Percentiles rank a stretch among this genome's conserved stretches.
These are phyloP conservation scores for Atractiella rhizophila DNA, from an alignment of 768 basidiomycete species.

Conservation along the genomic window DNA sequence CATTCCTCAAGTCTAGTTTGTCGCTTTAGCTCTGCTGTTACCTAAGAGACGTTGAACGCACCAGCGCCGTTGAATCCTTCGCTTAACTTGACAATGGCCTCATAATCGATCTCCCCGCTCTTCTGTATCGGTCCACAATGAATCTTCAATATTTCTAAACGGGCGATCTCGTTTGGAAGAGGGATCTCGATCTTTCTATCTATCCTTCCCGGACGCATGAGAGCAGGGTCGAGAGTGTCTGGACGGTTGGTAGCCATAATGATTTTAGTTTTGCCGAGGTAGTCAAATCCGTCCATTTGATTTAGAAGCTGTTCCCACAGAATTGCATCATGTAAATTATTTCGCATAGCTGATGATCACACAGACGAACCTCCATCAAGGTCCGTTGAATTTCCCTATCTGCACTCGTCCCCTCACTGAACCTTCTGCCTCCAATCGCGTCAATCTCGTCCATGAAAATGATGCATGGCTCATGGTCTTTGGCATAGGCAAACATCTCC, in stretches of 20 bases:
- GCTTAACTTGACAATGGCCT: constrained; percentile 86
- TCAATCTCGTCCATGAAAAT: constrained; percentile 32
- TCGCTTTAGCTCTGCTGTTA: constrained; percentile 27
- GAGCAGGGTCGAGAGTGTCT: constrained; percentile 87
- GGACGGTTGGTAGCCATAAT: constrained; percentile 99
- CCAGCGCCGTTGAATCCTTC: constrained; percentile 94
- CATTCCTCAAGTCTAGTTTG: constrained; percentile 2
- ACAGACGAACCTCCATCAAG: constrained; percentile 53
- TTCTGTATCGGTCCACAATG: constrained; percentile 87
- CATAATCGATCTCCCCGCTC: constrained; percentile 82
- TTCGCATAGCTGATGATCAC: background rate
- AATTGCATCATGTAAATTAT: background rate
- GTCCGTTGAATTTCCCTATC: constrained; percentile 98
- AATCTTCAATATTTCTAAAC: constrained; percentile 90
- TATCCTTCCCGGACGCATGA: constrained; percentile 79
- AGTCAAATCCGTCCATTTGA: constrained; percentile 99
- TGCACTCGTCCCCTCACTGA: constrained; percentile 87
- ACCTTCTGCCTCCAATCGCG: constrained; percentile 74
- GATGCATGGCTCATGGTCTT: constrained; percentile 70
- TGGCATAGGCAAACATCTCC: constrained; percentile 97
- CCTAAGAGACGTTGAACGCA: constrained; percentile 77
- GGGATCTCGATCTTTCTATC: constrained; percentile 97
- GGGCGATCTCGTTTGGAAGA: constrained; percentile 85
- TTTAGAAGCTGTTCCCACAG: constrained; percentile 47
- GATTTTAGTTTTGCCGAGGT: constrained; percentile 75